Evolutionary conservation across 225 moss, liverwort and hornwort genomes (phyloP).

Genomic region (Neckera pumila): DNA sequence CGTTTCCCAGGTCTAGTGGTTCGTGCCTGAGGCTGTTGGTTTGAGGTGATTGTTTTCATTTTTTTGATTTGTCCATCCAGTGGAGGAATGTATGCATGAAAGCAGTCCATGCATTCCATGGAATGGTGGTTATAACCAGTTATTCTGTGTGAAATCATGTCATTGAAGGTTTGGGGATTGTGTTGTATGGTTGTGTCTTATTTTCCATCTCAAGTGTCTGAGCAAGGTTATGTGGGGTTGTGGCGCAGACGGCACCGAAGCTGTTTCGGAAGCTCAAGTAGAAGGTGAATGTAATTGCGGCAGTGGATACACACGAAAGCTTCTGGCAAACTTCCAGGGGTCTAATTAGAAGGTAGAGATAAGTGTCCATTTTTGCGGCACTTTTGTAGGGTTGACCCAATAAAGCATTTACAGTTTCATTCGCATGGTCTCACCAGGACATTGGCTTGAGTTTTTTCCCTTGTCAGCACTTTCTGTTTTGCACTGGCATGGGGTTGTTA

Average conservation of each 20-base stretch:
- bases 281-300: background rate
- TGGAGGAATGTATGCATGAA: background rate
- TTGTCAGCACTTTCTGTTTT: background rate
- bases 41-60: background rate
- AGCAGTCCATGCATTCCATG: background rate
- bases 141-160: background rate
- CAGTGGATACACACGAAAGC: background rate
- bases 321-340: background rate
- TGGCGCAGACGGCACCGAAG: constrained; percentile 43
- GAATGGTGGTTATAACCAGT: background rate
- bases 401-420: constrained; percentile 5
- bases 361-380: constrained; percentile 18
- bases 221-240: background rate
- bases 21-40: background rate
- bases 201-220: background rate
- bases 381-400: constrained; percentile 11
- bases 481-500: background rate
- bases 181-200: background rate
- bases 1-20: background rate
- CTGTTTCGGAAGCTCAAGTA: constrained; percentile 49
- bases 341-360: constrained; percentile 2
- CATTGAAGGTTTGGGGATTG: background rate
- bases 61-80: background rate
- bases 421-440: background rate
- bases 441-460: background rate